Base-by-base conservation (phyloP, 2,329 filamentous ascomycete genomes). In the Clarireedia paspali region DNA sequence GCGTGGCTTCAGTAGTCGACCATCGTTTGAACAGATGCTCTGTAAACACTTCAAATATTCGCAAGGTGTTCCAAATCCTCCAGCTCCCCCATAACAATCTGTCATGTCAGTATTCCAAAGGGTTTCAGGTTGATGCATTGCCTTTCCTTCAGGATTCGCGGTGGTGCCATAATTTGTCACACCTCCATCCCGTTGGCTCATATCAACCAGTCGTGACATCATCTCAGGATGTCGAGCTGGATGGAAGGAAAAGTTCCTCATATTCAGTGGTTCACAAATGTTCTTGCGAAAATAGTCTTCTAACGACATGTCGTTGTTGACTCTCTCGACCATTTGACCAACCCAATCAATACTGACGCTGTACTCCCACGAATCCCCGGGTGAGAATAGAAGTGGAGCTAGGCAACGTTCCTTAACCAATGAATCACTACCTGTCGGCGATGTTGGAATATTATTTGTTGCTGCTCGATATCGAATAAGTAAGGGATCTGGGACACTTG, bases 311-410 rank as follows among this genome's bases (percentile, higher is more conserved):
- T 59, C 54, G 34, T 27, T 45, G n/a, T 57, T 57, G 46, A 63
- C 56, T 9, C 79, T 72, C 61, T 80, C 74, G 0, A 82, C 63
- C 0, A 73, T 70, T 2, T 78, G 64, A 2, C 80, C 79, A 0
- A 76, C 79, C 79, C 78, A 83, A 62, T 82, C 79, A 6, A 82
- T 70, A 10, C 68, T 67, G 6, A 71, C 71, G 2, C 78, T 74
- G 23, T 87, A 87, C 56, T 81, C 75, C 79, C 81, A 88, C 3
- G 72, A 72, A 24, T 77, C 75, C 0, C 84, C 84, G 0, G 85
- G 84, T 60, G 87, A 83, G 60, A 84, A 83, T 0, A 86, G 66
- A 14, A 88, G 69, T 0, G 84, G 83, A 6, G 49, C 56, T 12
- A 44, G 53, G 23, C 46, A 55, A 9, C 47, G 46, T 24, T 59